Evolutionary conservation across 2,329 filamentous ascomycete genomes (phyloP), one percentile per base, ranked within the genome.

Genomic region (Fusarium sp.): DNA sequence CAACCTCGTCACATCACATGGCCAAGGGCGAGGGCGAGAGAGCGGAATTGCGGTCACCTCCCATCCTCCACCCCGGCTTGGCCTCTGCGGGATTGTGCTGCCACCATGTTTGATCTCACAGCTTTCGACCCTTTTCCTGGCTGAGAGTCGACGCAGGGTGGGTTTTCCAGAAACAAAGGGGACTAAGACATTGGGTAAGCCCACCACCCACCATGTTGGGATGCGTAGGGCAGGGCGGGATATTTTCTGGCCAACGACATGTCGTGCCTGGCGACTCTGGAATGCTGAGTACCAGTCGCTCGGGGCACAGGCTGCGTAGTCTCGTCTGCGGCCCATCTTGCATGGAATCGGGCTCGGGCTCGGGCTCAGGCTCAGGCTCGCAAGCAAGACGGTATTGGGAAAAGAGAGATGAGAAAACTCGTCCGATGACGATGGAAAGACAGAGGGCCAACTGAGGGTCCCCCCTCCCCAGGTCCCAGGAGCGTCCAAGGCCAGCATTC

Each of bases 361-460:
- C 23, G 23, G 23, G 23, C 23, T 23, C 23, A 23, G 23, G 23
- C 23, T 23, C 23, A 23, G 23, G 23, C 23, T 64, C 58, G 62
- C 56, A 68, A 71, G 51, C 59, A 64, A 28, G 55, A 51, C 54
- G 37, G 27, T 10, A 36, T 46, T 60, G 68, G 60, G 67, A 57
- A 62, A 72, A 69, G 71, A 71, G 70, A 67, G 58, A 73, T 62
- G 71, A 67, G 71, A 61, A 50, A 66, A 57, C 66, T 63, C 52
- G 50, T 40, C 59, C 46, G 54, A 64, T 66, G 59, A 67, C 51
- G 61, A 70, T 40, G 36, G 50, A 64, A 27, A 51, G 34, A 44
- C 59, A 58, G 36, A 64, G 37, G 31, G 43, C 18, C 44, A 37
- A 51, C 43, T 59, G 31, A 70, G 39, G 62, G 27, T 27, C 43